Base-by-base conservation (phyloP, 73 alveolate species). In the Stentor coeruleus region DNA sequence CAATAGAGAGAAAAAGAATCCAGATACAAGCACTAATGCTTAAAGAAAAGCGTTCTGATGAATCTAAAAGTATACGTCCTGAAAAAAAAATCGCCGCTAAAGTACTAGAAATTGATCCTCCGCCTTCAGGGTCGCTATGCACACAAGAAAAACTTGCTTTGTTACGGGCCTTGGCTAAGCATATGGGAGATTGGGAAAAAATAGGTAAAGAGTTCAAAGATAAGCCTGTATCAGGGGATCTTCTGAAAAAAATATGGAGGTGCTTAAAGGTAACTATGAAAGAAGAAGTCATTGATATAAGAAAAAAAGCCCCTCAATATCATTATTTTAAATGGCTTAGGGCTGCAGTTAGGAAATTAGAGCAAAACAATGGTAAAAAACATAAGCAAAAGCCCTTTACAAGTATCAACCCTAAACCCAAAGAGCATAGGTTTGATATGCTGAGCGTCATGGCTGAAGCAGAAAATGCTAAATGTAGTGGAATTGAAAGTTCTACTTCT, bases 361-460 rank as follows among this genome's bases (percentile, higher is more conserved):
- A 33, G 20, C 6, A 11, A 20, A 49, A 49, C n/a, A 20, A 20
- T 28, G 79, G 39, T 20, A 66, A 66, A 33, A 66, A 31, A 31
- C 40, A 66, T 20, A 20, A 20, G 41, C n/a, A n/a, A n/a, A n/a
- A n/a, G n/a, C n/a, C n/a, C n/a, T n/a, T n/a, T n/a, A 28, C 79
- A 26, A 20, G 26, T 26, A 33, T 66, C 15, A 31, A 20, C n/a
- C 26, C 39, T 33, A 66, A 26, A 66, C 79, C n/a, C 26, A 66
- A 31, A 31, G 79, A 20, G n/a, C 20, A 66, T 20, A 20, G 37
- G 39, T 20, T 66, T 15, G 79, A 66, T 66, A 33, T 66, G n/a
- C 33, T 66, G 79, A 66, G 37, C 33, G n/a, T 66, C n/a, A 66
- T 66, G 79, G 79, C 79, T 26, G 39, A 66, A 28, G 79, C 39